Evolutionary conservation across 1,284 basidiomycete species (phyloP).

Genomic region (Sanguinoderma infundibulare): DNA sequence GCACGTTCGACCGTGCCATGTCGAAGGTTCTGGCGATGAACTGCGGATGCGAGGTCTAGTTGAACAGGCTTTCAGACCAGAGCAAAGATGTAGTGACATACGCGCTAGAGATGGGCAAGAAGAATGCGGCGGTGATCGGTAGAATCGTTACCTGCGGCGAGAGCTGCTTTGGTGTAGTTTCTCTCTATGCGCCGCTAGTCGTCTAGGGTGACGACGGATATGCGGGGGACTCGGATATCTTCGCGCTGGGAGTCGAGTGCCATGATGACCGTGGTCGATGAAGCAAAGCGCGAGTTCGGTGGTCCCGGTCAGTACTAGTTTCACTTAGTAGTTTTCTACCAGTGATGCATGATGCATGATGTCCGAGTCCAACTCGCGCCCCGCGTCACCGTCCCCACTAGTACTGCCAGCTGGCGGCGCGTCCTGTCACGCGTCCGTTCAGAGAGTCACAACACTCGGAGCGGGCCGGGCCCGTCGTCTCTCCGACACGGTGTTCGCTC

Average conservation of each 20-base stretch:
- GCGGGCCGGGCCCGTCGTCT: too few relatives aligned
- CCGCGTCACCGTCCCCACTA: too few relatives aligned
- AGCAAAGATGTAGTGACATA: conserved; percentile 27
- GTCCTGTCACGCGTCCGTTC: too few relatives aligned
- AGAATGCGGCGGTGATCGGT: conserved; percentile 49
- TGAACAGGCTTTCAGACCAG: background rate
- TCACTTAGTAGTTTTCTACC: background rate
- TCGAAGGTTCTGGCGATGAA: conserved; percentile 65
- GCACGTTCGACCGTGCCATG: conserved; percentile 70
- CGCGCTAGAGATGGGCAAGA: conserved; percentile 53
- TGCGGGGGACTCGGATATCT: conserved; percentile 64
- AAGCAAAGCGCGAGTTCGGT: background rate
- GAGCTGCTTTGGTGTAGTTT: conserved; percentile 51
- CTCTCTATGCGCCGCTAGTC: conserved; percentile 64
- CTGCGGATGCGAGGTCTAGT: conserved; percentile 37
- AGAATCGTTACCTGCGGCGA: conserved; percentile 39
- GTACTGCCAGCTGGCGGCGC: too few relatives aligned
- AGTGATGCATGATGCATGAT: background rate
- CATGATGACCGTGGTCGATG: background rate
- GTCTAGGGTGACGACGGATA: conserved; percentile 63
- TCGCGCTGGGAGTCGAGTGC: conserved; percentile 51
- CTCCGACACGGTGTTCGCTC: too few relatives aligned
- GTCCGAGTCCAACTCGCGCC: too few relatives aligned
- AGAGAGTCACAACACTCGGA: too few relatives aligned
- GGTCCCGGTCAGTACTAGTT: background rate